Conservation (phyloP, 139 green algal species). For the Pseudopediastrum boryanum region DNA sequence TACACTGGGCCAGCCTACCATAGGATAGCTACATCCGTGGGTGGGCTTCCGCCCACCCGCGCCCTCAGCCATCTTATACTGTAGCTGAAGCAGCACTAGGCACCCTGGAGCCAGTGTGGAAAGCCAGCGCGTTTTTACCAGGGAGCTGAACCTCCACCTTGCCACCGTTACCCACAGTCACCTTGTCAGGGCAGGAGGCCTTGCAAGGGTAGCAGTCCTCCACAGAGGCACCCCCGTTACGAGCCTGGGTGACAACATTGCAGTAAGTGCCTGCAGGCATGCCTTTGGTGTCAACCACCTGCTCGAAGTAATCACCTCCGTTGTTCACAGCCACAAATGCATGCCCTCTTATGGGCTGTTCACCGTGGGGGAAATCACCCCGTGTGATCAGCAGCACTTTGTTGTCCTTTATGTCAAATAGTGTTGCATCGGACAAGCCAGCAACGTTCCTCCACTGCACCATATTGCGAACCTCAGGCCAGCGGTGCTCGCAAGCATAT, state of each 20-base stretch:
- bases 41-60: too few species aligned
- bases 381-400: background rate
- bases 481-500: constrained; percentile 7
- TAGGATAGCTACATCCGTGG: too few species aligned
- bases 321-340: constrained; percentile 9
- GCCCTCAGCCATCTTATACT: too few species aligned
- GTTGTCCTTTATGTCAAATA: background rate
- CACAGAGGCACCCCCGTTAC: too few species aligned
- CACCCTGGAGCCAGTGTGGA: background rate
- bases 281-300: background rate
- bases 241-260: background rate
- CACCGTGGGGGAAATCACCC: too few species aligned
- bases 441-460: constrained; percentile 4
- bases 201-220: constrained; percentile 19
- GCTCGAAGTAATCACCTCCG: background rate
- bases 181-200: background rate
- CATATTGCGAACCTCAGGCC: constrained; percentile 19
- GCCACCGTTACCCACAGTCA: background rate
- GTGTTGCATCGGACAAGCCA: background rate
- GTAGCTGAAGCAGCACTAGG: too few species aligned
- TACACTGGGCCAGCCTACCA: too few species aligned
- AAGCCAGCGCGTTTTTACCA: background rate
- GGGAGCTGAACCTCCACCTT: background rate
- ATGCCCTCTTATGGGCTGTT: background rate
- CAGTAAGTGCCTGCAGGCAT: constrained; percentile 4